Evolutionary conservation across 148 eudicot genomes (phyloP).

Genomic region (Amaranthus palmeri): DNA sequence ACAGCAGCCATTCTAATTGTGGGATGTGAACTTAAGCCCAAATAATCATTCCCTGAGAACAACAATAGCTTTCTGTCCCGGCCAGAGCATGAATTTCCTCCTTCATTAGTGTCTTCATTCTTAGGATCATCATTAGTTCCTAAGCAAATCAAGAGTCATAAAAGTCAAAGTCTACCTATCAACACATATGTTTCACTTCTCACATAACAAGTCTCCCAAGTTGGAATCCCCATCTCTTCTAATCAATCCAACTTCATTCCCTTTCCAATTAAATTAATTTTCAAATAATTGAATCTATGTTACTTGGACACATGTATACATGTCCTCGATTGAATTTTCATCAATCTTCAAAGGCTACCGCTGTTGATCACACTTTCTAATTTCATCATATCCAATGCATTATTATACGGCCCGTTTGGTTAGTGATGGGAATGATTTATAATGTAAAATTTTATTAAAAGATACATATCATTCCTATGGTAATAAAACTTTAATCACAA

Average conservation of each 20-base stretch:
- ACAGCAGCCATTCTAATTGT: slow-evolving; percentile 63
- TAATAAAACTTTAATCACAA: too few relatives aligned
- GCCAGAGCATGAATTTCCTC: slow-evolving; percentile 24
- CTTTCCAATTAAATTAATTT: too few relatives aligned
- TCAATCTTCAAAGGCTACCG: too few relatives aligned
- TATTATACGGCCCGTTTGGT: too few relatives aligned
- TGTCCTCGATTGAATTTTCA: too few relatives aligned
- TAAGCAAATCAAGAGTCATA: slow-evolving; percentile 26
- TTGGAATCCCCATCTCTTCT: background rate
- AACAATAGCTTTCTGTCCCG: slow-evolving; percentile 55
- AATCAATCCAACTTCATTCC: background rate
- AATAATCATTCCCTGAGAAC: slow-evolving; percentile 95
- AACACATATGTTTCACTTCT: background rate
- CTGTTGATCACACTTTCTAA: too few relatives aligned
- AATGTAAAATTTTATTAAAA: too few relatives aligned
- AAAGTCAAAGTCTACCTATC: background rate
- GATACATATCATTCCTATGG: too few relatives aligned
- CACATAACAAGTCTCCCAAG: background rate
- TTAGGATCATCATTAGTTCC: slow-evolving; percentile 33
- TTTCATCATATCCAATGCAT: too few relatives aligned
- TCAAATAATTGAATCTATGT: too few relatives aligned
- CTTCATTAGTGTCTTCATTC: slow-evolving; percentile 28
- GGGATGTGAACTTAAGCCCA: slow-evolving; percentile 95
- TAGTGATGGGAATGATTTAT: too few relatives aligned
- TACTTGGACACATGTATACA: too few relatives aligned